These are phyloP conservation scores for Saccharum officinarum DNA, from an alignment of 176 grass and related monocot species.

Conservation along the genomic window DNA sequence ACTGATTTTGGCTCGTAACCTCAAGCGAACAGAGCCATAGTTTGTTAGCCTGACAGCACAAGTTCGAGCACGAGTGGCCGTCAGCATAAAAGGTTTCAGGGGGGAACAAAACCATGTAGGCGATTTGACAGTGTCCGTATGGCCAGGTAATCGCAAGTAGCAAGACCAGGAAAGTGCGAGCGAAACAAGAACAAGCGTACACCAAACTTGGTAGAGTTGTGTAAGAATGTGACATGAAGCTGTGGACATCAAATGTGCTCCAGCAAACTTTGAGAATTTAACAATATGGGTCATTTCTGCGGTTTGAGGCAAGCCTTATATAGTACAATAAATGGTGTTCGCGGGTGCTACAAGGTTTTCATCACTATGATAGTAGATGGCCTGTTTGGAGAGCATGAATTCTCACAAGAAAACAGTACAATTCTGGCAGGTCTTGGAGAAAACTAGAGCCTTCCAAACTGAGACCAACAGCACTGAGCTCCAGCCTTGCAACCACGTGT, in stretches of 20 bases:
- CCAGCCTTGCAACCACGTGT: not conserved
- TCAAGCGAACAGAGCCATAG: not conserved
- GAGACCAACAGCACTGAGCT: not conserved
- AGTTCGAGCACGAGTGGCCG: not conserved
- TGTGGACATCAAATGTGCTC: not conserved
- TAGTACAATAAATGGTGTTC: slow-evolving; percentile 35
- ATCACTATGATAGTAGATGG: not conserved
- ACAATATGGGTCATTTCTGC: not conserved
- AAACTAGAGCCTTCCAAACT: not conserved
- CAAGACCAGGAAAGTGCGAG: not conserved
- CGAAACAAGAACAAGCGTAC: not conserved
- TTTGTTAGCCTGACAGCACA: not conserved
- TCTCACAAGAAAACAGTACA: not conserved
- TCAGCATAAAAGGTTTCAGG: not conserved
- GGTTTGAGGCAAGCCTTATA: not conserved
- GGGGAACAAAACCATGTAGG: not conserved
- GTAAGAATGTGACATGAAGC: not conserved
- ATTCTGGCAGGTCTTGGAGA: not conserved
- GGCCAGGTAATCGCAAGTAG: not conserved
- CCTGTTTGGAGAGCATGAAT: not conserved
- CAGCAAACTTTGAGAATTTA: not conserved
- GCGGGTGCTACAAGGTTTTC: not conserved
- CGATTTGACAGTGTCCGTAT: not conserved
- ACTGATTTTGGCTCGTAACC: no score
- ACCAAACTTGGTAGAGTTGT: not conserved